Conservation (phyloP, 2,329 filamentous ascomycete genomes). For the Graphilbum ipis-grandicollis region DNA sequence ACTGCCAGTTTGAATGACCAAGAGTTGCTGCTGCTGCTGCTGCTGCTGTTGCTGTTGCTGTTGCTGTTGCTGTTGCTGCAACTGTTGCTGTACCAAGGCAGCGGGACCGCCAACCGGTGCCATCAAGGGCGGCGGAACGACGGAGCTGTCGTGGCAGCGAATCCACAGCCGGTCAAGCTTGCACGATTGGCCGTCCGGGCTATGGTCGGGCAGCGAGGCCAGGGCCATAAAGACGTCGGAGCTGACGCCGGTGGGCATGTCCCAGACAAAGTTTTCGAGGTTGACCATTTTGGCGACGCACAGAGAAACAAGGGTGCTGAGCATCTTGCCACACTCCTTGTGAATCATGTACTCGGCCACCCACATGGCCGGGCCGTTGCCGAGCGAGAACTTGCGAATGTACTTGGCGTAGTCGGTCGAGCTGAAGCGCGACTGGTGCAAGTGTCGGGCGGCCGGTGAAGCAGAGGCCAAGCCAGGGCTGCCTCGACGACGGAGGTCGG, state of each 20-base stretch:
- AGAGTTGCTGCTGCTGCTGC: background rate
- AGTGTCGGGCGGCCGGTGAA: background rate
- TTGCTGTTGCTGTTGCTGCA: too few relatives aligned
- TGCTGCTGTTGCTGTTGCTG: background rate
- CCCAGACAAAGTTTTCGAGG: slow-evolving; percentile 70
- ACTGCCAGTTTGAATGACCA: too few relatives aligned
- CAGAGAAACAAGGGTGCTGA: slow-evolving; percentile 65
- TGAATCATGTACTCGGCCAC: slow-evolving; percentile 67
- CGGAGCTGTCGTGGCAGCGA: slow-evolving; percentile 66
- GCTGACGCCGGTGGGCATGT: slow-evolving; percentile 74
- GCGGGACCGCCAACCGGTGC: too few relatives aligned
- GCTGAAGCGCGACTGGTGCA: slow-evolving; percentile 12
- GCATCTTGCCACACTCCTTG: slow-evolving; percentile 74
- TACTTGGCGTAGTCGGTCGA: slow-evolving; percentile 60
- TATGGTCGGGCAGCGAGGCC: slow-evolving; percentile 47
- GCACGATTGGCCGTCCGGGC: slow-evolving; percentile 38
- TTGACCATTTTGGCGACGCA: slow-evolving; percentile 70
- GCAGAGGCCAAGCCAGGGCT: too few relatives aligned
- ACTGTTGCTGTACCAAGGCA: too few relatives aligned
- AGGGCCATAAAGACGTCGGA: slow-evolving; percentile 69
- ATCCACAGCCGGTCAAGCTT: slow-evolving; percentile 63
- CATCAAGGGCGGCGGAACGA: too few relatives aligned
- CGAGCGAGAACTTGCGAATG: slow-evolving; percentile 66
- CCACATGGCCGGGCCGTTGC: slow-evolving; percentile 66
- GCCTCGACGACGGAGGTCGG: background rate